Evolutionary conservation across 2,329 filamentous ascomycete species (phyloP), one percentile per base, ranked within the genome.

Genomic region (Aspergillus flavus): DNA sequence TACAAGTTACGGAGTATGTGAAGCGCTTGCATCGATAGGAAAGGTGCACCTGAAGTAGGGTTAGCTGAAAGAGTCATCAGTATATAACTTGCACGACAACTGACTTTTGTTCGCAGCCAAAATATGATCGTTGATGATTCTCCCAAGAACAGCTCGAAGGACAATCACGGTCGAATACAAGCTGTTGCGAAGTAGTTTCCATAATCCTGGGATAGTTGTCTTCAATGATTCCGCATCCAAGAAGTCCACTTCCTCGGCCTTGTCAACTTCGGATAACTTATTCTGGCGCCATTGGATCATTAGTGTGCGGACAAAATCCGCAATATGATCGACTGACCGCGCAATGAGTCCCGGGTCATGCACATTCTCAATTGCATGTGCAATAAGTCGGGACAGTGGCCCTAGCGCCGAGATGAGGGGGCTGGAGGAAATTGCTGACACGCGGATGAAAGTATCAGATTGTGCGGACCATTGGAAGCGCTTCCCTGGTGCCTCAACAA

Each of bases 111-210:
- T 81, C 61, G 81, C 78, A 41, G 87, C 85, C 5, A 91, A 80
- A 39, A 78, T 73, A 10, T 73, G 74, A 68, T 91, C 87, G 61
- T 84, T 83, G 7, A 91, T 76, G 1, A 85, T 80, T 64, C 93
- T 86, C 2, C 89, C 88, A 10, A 93, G 83, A 7, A 93, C 84
- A 45, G 92, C 87, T 57, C 93, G 87, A n/a, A 96, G 81, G 16
- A 92, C 83, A 57, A 92, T 89, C 3, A 94, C 87, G 4, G 88
- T 84, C 3, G 90, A 87, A 72, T 94, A 97, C 72, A 97, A 81
- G 48, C 89, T 86, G 61, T 91, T 90, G 68, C 89, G 89, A 7
- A 97, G 82, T 2, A 94, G 76, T 67, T 88, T 88, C 90, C 92
- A 94, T 6, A 97, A 81, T 34, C 85, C 80, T 0, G 91, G 89